Base-by-base conservation (phyloP, 2,329 filamentous ascomycete species). In the Lasiodiplodia citricola region DNA sequence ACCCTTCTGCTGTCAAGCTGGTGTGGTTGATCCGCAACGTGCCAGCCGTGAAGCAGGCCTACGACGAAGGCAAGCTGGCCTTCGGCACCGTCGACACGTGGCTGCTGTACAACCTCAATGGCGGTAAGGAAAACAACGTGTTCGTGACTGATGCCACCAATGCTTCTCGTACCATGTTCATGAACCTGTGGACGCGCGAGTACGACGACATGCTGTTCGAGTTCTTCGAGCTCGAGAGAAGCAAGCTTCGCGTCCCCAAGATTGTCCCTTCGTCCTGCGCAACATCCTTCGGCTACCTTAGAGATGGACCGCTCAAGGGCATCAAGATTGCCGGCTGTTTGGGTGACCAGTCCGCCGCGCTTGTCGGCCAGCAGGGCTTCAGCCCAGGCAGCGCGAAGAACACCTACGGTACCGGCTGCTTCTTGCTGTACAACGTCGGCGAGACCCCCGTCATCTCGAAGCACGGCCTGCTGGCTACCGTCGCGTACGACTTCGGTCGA, bases 151-250 rank as follows among this genome's bases (percentile, higher is more conserved):
- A 97, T 79, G 89, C 91, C 58, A 93, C 92, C 70, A 97, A 97
- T 78, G 94, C 94, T 23, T 95, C 92, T 66, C 86, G 94, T 75
- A 97, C 94, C 70, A 96, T 97, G 93, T 96, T 97, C 80, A 94
- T 97, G 91, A 93, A 97, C 81, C 85, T 97, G 66, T 86, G 89
- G 74, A 94, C 90, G 13, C 85, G 93, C 69, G 80, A 94, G 74
- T 97, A 97, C 80, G 92, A 95, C 77, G 88, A 93, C 68, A 85
- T 85, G 51, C 86, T 97, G 31, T 83, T 97, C 31, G 82, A 88
- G 28, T 97, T 96, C 82, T 97, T 97, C 80, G 88, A 87, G 56
- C 87, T 97, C 70, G 90, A 94, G 77, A 81, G 83, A 67, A 85
- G 83, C 67, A 95, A 94, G 79, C 83, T 96, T 52, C 84, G 87